phyloP scores from a whole-genome alignment of 257 asterid genomes.

The Osmanthus fragrans region DNA sequence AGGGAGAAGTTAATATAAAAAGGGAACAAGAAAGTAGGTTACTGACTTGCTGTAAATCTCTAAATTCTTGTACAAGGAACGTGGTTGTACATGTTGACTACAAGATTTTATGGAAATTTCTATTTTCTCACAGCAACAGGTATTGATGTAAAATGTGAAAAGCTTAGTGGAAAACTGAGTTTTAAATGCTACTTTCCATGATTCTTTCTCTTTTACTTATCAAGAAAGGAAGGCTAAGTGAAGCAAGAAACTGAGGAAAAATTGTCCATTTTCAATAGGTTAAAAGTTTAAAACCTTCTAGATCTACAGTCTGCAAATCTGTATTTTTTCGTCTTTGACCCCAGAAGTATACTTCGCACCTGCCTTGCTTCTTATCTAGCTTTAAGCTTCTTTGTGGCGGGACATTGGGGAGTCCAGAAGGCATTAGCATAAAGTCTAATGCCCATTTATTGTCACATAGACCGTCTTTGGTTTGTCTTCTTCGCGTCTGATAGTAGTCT shows the following conservation, averaged over 20 bases:
- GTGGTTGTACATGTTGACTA: neutral
- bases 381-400: neutral
- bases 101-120: neutral
- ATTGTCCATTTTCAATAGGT: neutral
- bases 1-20: neutral
- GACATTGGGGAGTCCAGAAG: neutral
- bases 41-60: neutral
- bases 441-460: neutral
- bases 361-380: neutral
- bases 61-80: neutral
- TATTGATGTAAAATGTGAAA: neutral
- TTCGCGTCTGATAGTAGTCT: neutral
- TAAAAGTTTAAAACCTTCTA: neutral
- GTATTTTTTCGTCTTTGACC: neutral
- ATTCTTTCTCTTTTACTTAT: neutral
- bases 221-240: neutral
- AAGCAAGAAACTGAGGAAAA: neutral
- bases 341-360: neutral
- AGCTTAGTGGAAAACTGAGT: neutral
- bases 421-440: neutral
- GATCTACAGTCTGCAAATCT: neutral
- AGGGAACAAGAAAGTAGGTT: neutral
- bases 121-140: neutral
- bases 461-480: neutral
- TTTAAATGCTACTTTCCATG: neutral